Conservation (phyloP, 345 rosid species). For the Moringa oleifera region DNA sequence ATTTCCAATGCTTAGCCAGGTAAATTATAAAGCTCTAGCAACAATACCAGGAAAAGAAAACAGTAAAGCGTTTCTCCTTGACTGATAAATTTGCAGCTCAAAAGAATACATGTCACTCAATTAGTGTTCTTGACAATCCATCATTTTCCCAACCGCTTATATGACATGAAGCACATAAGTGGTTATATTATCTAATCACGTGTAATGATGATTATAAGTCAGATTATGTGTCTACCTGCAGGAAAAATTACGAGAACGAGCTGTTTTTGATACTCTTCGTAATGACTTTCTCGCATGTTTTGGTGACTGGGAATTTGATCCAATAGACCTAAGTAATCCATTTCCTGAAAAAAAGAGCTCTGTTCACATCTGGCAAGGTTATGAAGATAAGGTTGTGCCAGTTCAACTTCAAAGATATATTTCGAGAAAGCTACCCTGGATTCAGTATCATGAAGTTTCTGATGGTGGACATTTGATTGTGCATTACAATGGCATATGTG, state of each 20-base stretch:
- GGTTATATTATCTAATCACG: too few relatives aligned
- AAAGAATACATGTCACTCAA: too few relatives aligned
- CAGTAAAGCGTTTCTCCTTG: too few relatives aligned
- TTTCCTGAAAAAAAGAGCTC: slow-evolving; percentile 45
- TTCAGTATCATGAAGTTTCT: slow-evolving; percentile 74
- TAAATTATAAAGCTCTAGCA: too few relatives aligned
- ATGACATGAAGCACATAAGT: background rate
- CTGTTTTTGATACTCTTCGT: slow-evolving; percentile 55
- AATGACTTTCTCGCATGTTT: slow-evolving; percentile 53
- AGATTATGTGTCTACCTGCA: slow-evolving; percentile 22
- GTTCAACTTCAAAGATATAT: slow-evolving; percentile 64
- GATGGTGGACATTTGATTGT: slow-evolving; percentile 87
- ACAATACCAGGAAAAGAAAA: too few relatives aligned
- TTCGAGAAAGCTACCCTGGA: slow-evolving; percentile 63
- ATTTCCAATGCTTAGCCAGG: slow-evolving; percentile 87
- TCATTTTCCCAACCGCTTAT: background rate
- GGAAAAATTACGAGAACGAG: slow-evolving; percentile 48
- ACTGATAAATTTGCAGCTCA: too few relatives aligned
- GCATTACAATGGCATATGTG: slow-evolving; percentile 66
- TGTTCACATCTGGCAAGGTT: slow-evolving; percentile 84
- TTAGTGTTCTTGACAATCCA: too few relatives aligned
- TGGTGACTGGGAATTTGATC: slow-evolving; percentile 81
- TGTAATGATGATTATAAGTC: background rate
- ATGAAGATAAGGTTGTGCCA: slow-evolving; percentile 81
- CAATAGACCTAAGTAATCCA: slow-evolving; percentile 58